phyloP scores from a whole-genome alignment of 108 stramenopile species.

The Poteriospumella lacustris region DNA sequence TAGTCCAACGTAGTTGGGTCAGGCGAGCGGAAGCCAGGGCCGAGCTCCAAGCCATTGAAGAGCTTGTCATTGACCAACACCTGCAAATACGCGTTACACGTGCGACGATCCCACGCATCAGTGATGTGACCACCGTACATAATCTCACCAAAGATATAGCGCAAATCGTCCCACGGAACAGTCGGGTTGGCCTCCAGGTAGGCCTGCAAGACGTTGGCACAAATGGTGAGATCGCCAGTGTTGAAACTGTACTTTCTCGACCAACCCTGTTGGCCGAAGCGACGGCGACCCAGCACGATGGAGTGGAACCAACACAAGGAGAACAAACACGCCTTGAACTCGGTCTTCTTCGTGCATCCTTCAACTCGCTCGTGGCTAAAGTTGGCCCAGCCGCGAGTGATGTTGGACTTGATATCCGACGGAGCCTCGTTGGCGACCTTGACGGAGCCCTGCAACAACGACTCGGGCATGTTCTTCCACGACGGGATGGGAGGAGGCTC shows the following conservation, averaged over 20 bases:
- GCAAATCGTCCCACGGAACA: constrained; percentile 72
- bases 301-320: constrained; percentile 75
- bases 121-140: constrained; percentile 81
- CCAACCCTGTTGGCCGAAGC: constrained; percentile 76
- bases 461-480: constrained; percentile 72
- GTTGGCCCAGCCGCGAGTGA: constrained; percentile 67
- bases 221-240: constrained; percentile 35
- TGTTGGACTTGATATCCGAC: constrained; percentile 66
- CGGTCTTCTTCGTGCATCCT: constrained; percentile 56
- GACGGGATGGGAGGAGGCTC: constrained; percentile 66
- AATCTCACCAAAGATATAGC: constrained; percentile 77
- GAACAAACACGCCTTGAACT: constrained; percentile 71
- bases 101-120: constrained; percentile 72
- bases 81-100: constrained; percentile 64
- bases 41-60: constrained; percentile 56
- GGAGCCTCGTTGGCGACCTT: constrained; percentile 77
- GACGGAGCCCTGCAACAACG: constrained; percentile 63
- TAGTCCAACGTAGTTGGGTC: constrained; percentile 51
- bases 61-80: constrained; percentile 49
- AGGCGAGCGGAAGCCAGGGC: constrained; percentile 66
- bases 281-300: constrained; percentile 65
- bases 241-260: constrained; percentile 65
- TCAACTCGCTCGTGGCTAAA: constrained; percentile 55
- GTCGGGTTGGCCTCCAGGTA: constrained; percentile 61
- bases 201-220: constrained; percentile 54